Conservation (phyloP, 352 stramenopile genomes). For the Pythium angustatum region DNA sequence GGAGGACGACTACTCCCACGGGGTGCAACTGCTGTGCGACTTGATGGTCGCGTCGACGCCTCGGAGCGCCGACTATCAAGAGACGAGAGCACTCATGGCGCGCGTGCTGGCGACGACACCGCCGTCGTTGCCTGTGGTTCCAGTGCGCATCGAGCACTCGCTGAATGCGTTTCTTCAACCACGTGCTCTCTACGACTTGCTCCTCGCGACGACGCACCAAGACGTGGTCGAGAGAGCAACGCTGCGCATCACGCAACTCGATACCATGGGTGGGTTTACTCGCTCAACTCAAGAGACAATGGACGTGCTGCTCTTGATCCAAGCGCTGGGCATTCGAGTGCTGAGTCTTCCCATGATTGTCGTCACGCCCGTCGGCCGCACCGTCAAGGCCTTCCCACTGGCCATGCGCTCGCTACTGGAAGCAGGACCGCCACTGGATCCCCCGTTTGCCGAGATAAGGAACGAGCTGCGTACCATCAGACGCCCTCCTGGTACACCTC, state of each 20-base stretch:
- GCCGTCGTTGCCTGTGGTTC: not conserved
- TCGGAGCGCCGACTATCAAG: not conserved
- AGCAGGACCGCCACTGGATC: not conserved
- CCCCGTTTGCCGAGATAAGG: too few relatives aligned
- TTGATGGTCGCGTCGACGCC: not conserved
- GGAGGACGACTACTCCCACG: too few relatives aligned
- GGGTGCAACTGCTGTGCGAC: not conserved
- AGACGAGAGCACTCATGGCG: not conserved
- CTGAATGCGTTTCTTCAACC: not conserved
- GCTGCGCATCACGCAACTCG: too few relatives aligned
- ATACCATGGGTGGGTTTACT: too few relatives aligned
- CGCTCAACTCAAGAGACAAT: not conserved
- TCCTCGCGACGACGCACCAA: not conserved
- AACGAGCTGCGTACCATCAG: not conserved
- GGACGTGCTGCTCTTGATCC: not conserved
- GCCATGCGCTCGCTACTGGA: not conserved
- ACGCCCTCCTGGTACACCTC: too few relatives aligned
- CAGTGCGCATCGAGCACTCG: not conserved
- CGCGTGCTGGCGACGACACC: not conserved
- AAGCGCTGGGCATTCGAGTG: not conserved
- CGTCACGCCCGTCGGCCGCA: not conserved
- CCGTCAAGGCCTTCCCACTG: not conserved
- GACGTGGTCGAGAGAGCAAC: not conserved
- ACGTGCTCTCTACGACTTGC: too few relatives aligned
- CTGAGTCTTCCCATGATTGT: not conserved